phyloP scores from a whole-genome alignment of 805 yeast genomes.

The Wickerhamomyces mucosus region DNA sequence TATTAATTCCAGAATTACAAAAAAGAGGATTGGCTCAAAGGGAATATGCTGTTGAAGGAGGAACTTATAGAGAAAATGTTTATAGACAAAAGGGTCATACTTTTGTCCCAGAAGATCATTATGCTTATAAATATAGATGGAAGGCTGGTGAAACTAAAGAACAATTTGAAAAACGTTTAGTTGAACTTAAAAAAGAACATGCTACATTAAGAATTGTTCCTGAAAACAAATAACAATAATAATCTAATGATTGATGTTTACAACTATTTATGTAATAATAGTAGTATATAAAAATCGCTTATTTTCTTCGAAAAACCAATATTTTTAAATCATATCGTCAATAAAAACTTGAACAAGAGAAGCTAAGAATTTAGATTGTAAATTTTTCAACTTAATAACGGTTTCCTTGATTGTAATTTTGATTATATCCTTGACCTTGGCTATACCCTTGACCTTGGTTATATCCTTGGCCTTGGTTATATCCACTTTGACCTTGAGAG shows the following conservation, averaged over 20 bases:
- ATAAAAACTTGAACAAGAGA: too few relatives aligned
- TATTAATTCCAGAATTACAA: conserved; percentile 29
- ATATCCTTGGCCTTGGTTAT: neutral
- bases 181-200: conserved; percentile 5
- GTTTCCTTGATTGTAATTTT: too few relatives aligned
- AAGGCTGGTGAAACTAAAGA: conserved; percentile 20
- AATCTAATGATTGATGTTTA: too few relatives aligned
- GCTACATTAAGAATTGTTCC: conserved; percentile 4
- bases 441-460: too few relatives aligned
- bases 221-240: too few relatives aligned
- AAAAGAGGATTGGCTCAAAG: conserved; percentile 27
- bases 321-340: too few relatives aligned
- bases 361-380: too few relatives aligned
- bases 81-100: conserved; percentile 16
- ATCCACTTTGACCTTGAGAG: conserved; percentile 1
- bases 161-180: conserved; percentile 19
- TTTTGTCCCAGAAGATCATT: conserved; percentile 17
- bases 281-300: too few relatives aligned
- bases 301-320: too few relatives aligned
- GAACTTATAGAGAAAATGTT: conserved; percentile 29
- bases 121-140: conserved; percentile 16
- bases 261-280: too few relatives aligned
- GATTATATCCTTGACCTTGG: too few relatives aligned
- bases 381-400: too few relatives aligned
- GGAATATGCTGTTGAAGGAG: conserved; percentile 21